Percentiles rank a stretch among this genome's conserved stretches.
These are phyloP conservation scores for Rhododendron kiyosumense DNA, from an alignment of 148 eudicot genomes.

Conservation along the genomic window DNA sequence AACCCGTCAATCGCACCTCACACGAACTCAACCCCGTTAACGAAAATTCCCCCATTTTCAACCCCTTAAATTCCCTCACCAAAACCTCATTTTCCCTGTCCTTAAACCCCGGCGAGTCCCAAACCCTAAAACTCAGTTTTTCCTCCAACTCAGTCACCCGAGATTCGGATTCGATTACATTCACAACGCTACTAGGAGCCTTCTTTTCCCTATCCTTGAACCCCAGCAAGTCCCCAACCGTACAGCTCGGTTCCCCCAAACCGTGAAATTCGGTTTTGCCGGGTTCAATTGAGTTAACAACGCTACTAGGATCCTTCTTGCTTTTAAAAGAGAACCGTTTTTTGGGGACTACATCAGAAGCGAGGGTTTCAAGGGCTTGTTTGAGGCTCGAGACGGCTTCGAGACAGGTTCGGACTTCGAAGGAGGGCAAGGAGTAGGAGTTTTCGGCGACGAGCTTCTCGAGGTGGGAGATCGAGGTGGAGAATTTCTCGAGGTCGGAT, in stretches of 20 bases:
- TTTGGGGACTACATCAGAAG: slow-evolving; percentile 45
- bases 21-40: slow-evolving; percentile 52
- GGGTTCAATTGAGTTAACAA: background rate
- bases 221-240: slow-evolving; percentile 41
- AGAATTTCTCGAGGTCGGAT: slow-evolving; percentile 31
- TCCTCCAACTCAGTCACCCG: slow-evolving; percentile 10
- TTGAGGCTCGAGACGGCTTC: slow-evolving; percentile 43
- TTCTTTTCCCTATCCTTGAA: slow-evolving; percentile 45
- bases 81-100: slow-evolving; percentile 48
- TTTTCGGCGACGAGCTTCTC: slow-evolving; percentile 66
- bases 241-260: slow-evolving; percentile 8
- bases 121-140: slow-evolving; percentile 5
- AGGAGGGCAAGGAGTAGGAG: slow-evolving; percentile 70
- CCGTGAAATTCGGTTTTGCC: background rate
- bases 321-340: slow-evolving; percentile 72
- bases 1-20: slow-evolving; percentile 66
- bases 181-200: background rate
- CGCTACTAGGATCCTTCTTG: slow-evolving; percentile 20
- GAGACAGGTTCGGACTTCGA: slow-evolving; percentile 69
- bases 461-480: slow-evolving; percentile 45
- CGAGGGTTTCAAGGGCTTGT: slow-evolving; percentile 45
- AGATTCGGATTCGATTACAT: slow-evolving; percentile 7
- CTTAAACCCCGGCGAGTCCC: slow-evolving; percentile 58
- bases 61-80: slow-evolving; percentile 46
- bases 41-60: slow-evolving; percentile 56